Evolutionary conservation across 768 basidiomycete species (phyloP).

Genomic region (Phanerodontia chrysosporium): DNA sequence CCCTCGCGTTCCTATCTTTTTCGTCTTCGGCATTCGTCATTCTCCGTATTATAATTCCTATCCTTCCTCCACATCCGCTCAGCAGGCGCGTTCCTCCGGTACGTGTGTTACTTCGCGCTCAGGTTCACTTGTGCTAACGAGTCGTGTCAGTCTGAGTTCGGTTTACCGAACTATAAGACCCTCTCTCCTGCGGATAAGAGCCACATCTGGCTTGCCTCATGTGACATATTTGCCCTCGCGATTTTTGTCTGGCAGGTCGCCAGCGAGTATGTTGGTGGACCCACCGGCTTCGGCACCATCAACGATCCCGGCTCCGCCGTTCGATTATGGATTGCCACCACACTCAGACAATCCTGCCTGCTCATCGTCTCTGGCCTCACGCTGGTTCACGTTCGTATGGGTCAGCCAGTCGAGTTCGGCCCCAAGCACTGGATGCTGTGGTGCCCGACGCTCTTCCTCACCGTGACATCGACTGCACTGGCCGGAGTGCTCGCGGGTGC

Average conservation of each 20-base stretch:
- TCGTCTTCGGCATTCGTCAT: conserved; percentile 70
- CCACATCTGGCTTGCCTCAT: conserved; percentile 67
- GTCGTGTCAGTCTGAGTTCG: conserved; percentile 60
- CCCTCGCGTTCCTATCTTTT: conserved; percentile 69
- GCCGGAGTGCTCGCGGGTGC: conserved; percentile 55
- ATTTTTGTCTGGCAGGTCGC: conserved; percentile 67
- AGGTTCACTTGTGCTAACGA: conserved; percentile 16
- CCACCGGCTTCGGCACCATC: conserved; percentile 40
- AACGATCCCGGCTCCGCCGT: conserved; percentile 49
- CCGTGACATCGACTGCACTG: conserved; percentile 51
- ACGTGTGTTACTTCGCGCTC: conserved; percentile 24
- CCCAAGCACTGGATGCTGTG: conserved; percentile 70
- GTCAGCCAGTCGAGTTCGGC: conserved; percentile 66
- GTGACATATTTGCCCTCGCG: conserved; percentile 58
- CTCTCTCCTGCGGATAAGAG: conserved; percentile 67
- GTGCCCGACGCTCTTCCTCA: conserved; percentile 56
- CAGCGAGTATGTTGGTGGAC: conserved; percentile 44
- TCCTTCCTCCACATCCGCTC: conserved; percentile 68
- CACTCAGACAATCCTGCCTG: conserved; percentile 65
- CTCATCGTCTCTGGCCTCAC: conserved; percentile 57
- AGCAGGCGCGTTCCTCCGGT: conserved; percentile 74
- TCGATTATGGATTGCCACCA: conserved; percentile 66
- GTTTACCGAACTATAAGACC: conserved; percentile 62
- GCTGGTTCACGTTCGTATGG: conserved; percentile 67
- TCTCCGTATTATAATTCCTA: conserved; percentile 70